A percentile compares a stretch with the other conserved stretches of the same genome.
Evolutionary conservation across 257 asterid genomes (phyloP).

Genomic region (Solanum chiquidenum): DNA sequence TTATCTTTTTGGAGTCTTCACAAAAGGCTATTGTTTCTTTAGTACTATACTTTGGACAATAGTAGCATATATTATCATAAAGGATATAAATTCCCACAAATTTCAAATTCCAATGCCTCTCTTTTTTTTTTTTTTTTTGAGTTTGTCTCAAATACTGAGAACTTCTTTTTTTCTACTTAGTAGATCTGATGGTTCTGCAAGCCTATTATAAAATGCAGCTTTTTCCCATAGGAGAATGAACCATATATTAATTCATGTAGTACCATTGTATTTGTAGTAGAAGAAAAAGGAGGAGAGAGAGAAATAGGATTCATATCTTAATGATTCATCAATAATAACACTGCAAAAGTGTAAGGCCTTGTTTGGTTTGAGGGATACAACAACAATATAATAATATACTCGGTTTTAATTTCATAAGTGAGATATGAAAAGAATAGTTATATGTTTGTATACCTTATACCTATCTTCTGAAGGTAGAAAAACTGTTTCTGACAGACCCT

Average conservation of each 20-base stretch:
- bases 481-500: background rate
- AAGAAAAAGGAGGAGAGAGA: conserved; percentile 10
- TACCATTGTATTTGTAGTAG: background rate
- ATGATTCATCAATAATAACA: conserved; percentile 3
- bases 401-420: background rate
- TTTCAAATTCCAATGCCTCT: conserved; percentile 56
- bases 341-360: background rate
- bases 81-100: conserved; percentile 5
- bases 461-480: accelerated
- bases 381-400: background rate
- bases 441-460: too few species aligned
- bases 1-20: background rate
- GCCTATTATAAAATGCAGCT: conserved; percentile 22
- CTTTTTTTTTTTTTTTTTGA: background rate
- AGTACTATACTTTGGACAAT: background rate
- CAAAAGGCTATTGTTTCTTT: background rate
- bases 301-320: background rate
- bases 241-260: conserved; percentile 18
- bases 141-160: background rate
- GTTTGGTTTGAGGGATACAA: background rate
- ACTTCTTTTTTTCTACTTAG: background rate
- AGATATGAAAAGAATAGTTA: accelerated
- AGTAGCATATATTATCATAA: background rate
- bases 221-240: conserved; percentile 30
- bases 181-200: conserved; percentile 54